Conservation (phyloP, 139 green algal genomes). For the Chlorella vulgaris region DNA sequence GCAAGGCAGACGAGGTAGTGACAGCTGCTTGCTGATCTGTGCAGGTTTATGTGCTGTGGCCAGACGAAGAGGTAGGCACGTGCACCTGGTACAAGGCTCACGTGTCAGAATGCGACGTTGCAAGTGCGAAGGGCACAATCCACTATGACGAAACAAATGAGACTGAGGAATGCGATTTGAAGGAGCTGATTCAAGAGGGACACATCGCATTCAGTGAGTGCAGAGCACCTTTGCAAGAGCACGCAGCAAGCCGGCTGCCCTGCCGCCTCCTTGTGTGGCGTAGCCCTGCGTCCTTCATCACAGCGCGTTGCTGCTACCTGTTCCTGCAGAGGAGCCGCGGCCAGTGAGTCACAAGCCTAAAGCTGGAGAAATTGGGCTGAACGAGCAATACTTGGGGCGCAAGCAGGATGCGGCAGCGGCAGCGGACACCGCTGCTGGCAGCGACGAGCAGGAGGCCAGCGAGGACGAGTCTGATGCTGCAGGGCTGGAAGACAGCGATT, state of each 20-base stretch:
- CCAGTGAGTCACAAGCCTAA: slow-evolving; percentile 5
- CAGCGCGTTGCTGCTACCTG: not conserved
- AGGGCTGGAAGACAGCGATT: slow-evolving; percentile 19
- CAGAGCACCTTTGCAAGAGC: not conserved
- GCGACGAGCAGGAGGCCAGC: not conserved
- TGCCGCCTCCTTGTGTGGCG: too few relatives aligned
- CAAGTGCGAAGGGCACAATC: not conserved
- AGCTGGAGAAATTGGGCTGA: slow-evolving; percentile 4
- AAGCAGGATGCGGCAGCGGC: slow-evolving; percentile 2
- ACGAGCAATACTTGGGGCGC: slow-evolving; percentile 6
- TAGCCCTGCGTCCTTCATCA: too few relatives aligned
- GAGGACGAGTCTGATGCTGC: slow-evolving; percentile 1
- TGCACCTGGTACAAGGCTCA: slow-evolving; percentile 47
- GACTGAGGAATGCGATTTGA: slow-evolving; percentile 16
- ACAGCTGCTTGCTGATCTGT: not conserved
- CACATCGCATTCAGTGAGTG: slow-evolving; percentile 37
- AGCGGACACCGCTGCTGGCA: not conserved
- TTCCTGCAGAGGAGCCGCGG: slow-evolving; percentile 22
- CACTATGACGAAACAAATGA: slow-evolving; percentile 25
- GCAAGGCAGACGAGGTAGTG: not conserved
- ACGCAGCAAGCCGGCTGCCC: too few relatives aligned
- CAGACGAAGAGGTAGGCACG: too few relatives aligned
- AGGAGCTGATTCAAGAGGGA: slow-evolving; percentile 22
- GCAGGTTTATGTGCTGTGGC: slow-evolving; percentile 52
- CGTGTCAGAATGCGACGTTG: slow-evolving; percentile 29